These are phyloP conservation scores for Entonaema liquescens DNA, from an alignment of 495 filamentous ascomycete genomes.

Conservation along the genomic window DNA sequence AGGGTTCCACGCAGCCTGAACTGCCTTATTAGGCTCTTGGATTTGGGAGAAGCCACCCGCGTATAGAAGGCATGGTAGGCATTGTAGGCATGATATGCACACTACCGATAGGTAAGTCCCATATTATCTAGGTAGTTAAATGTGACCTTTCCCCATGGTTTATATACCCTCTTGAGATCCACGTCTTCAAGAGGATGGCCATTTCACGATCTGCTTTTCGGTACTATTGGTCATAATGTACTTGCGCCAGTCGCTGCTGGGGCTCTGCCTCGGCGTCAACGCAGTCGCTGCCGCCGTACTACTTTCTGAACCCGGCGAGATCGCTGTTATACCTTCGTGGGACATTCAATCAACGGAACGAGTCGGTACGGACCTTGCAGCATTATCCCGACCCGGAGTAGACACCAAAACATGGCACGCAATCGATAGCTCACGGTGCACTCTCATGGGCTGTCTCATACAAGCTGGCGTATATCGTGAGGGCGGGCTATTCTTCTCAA, in stretches of 20 bases:
- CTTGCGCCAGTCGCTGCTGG: constrained; percentile 23
- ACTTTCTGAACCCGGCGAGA: constrained; percentile 51
- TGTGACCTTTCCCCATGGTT: constrained; percentile 1
- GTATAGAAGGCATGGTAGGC: neutral
- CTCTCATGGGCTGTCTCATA: constrained; percentile 67
- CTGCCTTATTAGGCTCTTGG: constrained; percentile 26
- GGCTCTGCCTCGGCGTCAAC: constrained; percentile 30
- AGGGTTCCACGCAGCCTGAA: constrained; percentile 22
- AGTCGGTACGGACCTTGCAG: constrained; percentile 47
- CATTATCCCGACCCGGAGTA: constrained; percentile 56
- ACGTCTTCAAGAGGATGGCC: constrained; percentile 1
- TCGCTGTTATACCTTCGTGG: constrained; percentile 62
- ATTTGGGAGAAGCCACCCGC: constrained; percentile 4
- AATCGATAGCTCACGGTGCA: constrained; percentile 57
- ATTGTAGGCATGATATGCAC: neutral
- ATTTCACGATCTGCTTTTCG: neutral
- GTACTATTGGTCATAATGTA: constrained; percentile 29
- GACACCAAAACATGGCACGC: constrained; percentile 64
- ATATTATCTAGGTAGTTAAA: constrained; percentile 4
- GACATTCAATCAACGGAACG: constrained; percentile 60
- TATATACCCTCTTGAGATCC: constrained; percentile 9
- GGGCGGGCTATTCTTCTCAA: constrained; percentile 64
- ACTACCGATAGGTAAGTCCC: constrained; percentile 16
- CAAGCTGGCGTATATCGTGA: constrained; percentile 64
- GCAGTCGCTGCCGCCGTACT: constrained; percentile 30